Evolutionary conservation across 1,284 basidiomycete species (phyloP).

Genomic region (Malassezia furfur): DNA sequence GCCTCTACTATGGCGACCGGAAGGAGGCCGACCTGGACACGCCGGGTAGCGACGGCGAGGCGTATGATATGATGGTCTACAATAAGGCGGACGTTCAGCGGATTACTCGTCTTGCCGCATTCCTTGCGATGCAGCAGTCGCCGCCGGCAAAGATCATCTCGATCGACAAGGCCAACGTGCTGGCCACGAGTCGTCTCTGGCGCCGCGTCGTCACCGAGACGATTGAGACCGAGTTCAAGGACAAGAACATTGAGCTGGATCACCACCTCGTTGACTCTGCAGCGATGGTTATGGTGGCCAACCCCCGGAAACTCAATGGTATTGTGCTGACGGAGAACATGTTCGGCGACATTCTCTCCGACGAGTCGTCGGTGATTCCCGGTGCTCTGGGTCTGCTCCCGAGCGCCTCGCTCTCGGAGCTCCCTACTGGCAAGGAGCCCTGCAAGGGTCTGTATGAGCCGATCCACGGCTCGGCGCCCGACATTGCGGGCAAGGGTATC

Average conservation of each 20-base stretch:
- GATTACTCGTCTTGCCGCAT: slow-evolving; percentile 88
- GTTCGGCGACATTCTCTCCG: slow-evolving; percentile 64
- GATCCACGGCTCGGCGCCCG: slow-evolving; percentile 67
- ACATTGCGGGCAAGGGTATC: slow-evolving; percentile 87
- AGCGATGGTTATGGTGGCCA: slow-evolving; percentile 88
- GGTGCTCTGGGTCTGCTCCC: slow-evolving; percentile 92
- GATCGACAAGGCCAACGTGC: slow-evolving; percentile 97
- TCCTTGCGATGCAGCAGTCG: slow-evolving; percentile 69
- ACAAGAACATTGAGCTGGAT: slow-evolving; percentile 36
- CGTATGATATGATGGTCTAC: slow-evolving; percentile 65
- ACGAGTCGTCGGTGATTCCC: slow-evolving; percentile 93
- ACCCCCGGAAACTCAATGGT: slow-evolving; percentile 87
- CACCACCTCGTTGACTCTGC: slow-evolving; percentile 88
- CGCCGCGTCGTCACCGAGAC: slow-evolving; percentile 55
- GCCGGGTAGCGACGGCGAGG: slow-evolving; percentile 35
- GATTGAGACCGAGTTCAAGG: slow-evolving; percentile 36
- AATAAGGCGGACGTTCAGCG: slow-evolving; percentile 81
- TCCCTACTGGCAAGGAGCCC: slow-evolving; percentile 64
- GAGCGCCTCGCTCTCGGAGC: slow-evolving; percentile 85
- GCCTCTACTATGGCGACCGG: slow-evolving; percentile 72
- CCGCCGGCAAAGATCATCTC: slow-evolving; percentile 85
- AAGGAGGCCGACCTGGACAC: slow-evolving; percentile 61
- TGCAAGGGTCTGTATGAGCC: slow-evolving; percentile 85
- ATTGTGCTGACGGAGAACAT: slow-evolving; percentile 53
- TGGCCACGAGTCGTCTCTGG: slow-evolving; percentile 91